phyloP scores from a whole-genome alignment of 164 flowering plant species.

The Vitis labrusca region DNA sequence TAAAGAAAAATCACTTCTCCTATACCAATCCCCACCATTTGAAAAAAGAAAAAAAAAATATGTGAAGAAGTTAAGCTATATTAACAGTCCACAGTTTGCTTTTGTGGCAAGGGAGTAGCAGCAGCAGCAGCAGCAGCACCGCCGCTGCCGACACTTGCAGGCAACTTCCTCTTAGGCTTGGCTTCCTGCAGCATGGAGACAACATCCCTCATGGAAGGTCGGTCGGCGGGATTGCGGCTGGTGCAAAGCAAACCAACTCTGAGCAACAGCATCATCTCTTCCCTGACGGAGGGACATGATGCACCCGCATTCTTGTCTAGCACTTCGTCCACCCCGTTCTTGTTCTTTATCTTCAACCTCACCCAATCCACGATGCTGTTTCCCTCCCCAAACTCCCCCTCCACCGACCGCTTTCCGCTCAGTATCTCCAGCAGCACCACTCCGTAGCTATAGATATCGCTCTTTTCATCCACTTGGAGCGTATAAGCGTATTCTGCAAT shows the following conservation, averaged over 20 bases:
- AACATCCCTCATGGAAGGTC: conserved; percentile 98
- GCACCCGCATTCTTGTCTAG: conserved; percentile 89
- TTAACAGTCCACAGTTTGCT: conserved; percentile 37
- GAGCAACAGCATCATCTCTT: conserved; percentile 85
- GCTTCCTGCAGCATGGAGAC: conserved; percentile 92
- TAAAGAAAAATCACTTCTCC: conserved; percentile 21
- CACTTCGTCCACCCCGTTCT: conserved; percentile 58
- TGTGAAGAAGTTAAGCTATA: conserved; percentile 13
- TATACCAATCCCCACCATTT: conserved; percentile 48
- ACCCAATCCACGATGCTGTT: conserved; percentile 98
- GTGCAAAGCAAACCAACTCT: conserved; percentile 92
- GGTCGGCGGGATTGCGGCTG: conserved; percentile 73
- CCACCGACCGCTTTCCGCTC: conserved; percentile 80
- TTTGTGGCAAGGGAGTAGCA: conserved; percentile 22
- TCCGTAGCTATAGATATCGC: conserved; percentile 94
- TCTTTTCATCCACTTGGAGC: conserved; percentile 94
- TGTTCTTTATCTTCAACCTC: conserved; percentile 59
- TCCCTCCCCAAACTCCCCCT: conserved; percentile 89
- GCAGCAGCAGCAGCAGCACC: conserved; percentile 18
- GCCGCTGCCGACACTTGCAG: background rate
- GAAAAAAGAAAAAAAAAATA: conserved; percentile 8
- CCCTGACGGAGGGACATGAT: conserved; percentile 59
- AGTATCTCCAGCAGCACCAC: conserved; percentile 88
- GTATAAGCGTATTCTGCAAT: conserved; percentile 91
- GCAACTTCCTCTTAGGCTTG: conserved; percentile 77